A percentile compares a stretch with the other conserved stretches of the same genome.
phyloP scores from a whole-genome alignment of 371 early-diverging fungal genomes.

The Mucor indicus region DNA sequence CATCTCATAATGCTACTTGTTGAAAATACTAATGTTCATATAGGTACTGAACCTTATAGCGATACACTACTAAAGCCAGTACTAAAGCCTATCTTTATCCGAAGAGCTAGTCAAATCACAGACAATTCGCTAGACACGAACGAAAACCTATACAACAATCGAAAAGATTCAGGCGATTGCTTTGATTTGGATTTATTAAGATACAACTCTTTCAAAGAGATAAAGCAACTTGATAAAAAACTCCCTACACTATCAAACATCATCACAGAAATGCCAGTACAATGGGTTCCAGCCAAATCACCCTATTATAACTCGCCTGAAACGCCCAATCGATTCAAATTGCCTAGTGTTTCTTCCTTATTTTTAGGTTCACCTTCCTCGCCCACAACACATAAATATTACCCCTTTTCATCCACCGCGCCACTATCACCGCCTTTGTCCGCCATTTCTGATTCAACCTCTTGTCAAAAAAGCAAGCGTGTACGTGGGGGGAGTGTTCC shows the following conservation, averaged over 20 bases:
- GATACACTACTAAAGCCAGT: constrained; percentile 4
- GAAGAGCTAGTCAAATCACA: not conserved
- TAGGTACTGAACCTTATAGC: not conserved
- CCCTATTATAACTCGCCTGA: no score
- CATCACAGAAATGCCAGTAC: not conserved
- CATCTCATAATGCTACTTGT: not conserved
- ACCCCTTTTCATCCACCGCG: not conserved
- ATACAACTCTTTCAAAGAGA: no score
- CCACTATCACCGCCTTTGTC: not conserved
- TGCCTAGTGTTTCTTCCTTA: constrained; percentile 2
- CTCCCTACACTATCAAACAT: constrained; percentile 6
- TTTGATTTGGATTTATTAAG: constrained; percentile 7
- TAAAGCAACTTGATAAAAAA: not conserved
- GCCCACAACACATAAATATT: not conserved
- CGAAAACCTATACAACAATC: not conserved
- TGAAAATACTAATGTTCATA: not conserved
- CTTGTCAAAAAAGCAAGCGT: not conserved
- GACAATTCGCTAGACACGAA: no score
- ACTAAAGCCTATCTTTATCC: constrained; percentile 11
- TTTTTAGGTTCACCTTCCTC: not conserved
- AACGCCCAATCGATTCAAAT: not conserved
- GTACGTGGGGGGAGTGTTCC: not conserved
- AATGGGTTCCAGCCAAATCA: not conserved
- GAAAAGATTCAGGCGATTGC: constrained; percentile 33
- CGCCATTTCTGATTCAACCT: not conserved